A percentile compares a stretch with the other conserved stretches of the same genome.
Evolutionary conservation across 73 alveolate genomes (phyloP).

Genomic region (Uronychia binucleata): DNA sequence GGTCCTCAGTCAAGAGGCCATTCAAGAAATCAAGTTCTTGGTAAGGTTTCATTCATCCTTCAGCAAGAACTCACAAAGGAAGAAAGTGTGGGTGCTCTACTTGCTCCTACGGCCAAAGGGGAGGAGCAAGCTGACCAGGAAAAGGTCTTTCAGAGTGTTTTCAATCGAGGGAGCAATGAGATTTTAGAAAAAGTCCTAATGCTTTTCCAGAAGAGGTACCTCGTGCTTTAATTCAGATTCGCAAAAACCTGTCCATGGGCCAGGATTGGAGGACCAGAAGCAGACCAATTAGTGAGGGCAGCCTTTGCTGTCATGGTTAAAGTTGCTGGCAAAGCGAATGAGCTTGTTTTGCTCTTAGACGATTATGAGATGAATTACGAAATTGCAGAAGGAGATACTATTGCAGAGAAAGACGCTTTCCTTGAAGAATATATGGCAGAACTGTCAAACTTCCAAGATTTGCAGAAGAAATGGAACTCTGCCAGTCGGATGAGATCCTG

Average conservation of each 20-base stretch:
- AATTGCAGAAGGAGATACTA: slow-evolving; percentile 1
- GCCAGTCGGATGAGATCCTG: slow-evolving; percentile 59
- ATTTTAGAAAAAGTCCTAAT: too few species aligned
- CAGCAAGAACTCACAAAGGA: too few species aligned
- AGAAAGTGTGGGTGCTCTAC: too few species aligned
- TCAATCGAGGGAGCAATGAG: too few species aligned
- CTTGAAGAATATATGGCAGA: not conserved
- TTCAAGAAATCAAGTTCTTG: too few species aligned
- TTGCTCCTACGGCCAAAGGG: too few species aligned
- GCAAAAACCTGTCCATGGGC: slow-evolving; percentile 47
- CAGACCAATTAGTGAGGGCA: slow-evolving; percentile 50
- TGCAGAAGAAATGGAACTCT: slow-evolving; percentile 53
- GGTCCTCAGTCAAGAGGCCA: too few species aligned
- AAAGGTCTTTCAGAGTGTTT: too few species aligned
- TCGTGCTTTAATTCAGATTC: too few species aligned
- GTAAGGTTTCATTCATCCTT: too few species aligned
- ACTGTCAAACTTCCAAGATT: slow-evolving; percentile 1
- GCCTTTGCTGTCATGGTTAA: slow-evolving; percentile 58
- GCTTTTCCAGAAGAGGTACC: too few species aligned
- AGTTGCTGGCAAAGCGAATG: slow-evolving; percentile 13
- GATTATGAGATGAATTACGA: slow-evolving; percentile 14
- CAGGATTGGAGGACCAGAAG: slow-evolving; percentile 55
- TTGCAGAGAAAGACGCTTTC: not conserved
- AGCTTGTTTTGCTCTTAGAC: slow-evolving; percentile 16
- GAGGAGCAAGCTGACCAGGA: too few species aligned